These are phyloP conservation scores for Cyclanthera cordifolia DNA, from an alignment of 306 rosid species.

Conservation along the genomic window DNA sequence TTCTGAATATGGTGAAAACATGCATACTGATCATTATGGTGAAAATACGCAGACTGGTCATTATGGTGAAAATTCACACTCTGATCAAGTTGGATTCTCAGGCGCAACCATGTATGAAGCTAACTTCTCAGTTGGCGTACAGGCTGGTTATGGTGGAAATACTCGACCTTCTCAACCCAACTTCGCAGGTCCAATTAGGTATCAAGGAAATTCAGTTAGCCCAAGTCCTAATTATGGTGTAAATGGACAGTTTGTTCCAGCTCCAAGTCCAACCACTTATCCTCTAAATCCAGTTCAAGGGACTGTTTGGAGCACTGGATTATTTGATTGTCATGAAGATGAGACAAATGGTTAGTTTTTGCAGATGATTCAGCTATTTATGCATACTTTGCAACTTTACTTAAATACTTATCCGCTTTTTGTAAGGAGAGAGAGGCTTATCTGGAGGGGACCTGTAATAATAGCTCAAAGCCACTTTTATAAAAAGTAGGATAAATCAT, in stretches of 20 bases:
- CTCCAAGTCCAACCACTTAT: slow-evolving; percentile 12
- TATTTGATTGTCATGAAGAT: slow-evolving; percentile 51
- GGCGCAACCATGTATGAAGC: slow-evolving; percentile 16
- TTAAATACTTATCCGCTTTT: no score
- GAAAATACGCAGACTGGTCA: background rate
- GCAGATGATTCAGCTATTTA: background rate
- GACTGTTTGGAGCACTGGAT: slow-evolving; percentile 44
- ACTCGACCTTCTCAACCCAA: slow-evolving; percentile 6
- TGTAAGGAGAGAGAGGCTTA: no score
- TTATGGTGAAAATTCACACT: slow-evolving; percentile 11
- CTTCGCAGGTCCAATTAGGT: slow-evolving; percentile 19
- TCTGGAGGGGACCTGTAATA: no score
- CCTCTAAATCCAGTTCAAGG: slow-evolving; percentile 23
- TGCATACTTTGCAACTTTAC: background rate
- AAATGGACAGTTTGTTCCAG: background rate
- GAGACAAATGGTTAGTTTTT: slow-evolving; percentile 40
- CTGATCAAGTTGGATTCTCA: slow-evolving; percentile 10
- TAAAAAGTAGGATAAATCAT: no score
- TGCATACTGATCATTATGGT: background rate
- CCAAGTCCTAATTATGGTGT: slow-evolving; percentile 15
- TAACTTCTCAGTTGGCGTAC: slow-evolving; percentile 1
- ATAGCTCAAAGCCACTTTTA: no score
- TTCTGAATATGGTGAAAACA: background rate
- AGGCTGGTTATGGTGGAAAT: slow-evolving; percentile 11
- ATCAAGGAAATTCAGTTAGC: slow-evolving; percentile 1